These are phyloP conservation scores for Crotalaria pallida DNA, from an alignment of 306 rosid genomes.

Conservation along the genomic window DNA sequence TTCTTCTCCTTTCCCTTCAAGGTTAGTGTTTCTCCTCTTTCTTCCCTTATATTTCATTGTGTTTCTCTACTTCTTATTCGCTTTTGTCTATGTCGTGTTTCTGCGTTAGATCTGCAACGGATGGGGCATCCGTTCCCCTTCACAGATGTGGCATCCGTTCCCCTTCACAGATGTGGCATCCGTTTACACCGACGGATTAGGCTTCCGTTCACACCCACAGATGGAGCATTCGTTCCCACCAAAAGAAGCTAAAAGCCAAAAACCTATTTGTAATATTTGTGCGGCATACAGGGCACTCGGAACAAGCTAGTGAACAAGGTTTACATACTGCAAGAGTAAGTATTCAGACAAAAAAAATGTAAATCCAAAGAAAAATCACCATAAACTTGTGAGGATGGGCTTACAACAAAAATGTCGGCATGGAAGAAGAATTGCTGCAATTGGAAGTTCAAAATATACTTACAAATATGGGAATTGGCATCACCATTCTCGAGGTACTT, in stretches of 20 bases:
- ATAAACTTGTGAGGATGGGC: constrained; percentile 11
- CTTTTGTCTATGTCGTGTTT: too few species aligned
- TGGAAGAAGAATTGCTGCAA: constrained; percentile 94
- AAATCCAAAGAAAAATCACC: neutral
- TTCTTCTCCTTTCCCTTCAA: too few species aligned
- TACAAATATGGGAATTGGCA: constrained; percentile 83
- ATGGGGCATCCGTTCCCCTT: too few species aligned
- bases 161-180: too few species aligned
- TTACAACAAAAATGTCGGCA: constrained; percentile 98
- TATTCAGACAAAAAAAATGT: neutral
- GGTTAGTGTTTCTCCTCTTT: too few species aligned
- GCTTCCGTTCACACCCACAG: too few species aligned
- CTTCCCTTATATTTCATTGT: too few species aligned
- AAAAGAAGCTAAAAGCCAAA: constrained; percentile 91
- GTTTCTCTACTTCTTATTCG: too few species aligned
- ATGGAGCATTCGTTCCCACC: too few species aligned
- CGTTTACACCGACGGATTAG: too few species aligned
- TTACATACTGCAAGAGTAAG: constrained; percentile 59
- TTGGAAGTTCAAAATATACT: constrained; percentile 92
- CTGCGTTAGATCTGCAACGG: too few species aligned
- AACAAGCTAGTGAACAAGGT: constrained; percentile 95
- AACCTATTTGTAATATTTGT: constrained; percentile 93
- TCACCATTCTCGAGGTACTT: constrained; percentile 73
- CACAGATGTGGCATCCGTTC: too few species aligned
- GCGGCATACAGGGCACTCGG: constrained; percentile 95